Conservation (phyloP, 176 grass and related monocot species). For the Tillandsia leiboldiana region DNA sequence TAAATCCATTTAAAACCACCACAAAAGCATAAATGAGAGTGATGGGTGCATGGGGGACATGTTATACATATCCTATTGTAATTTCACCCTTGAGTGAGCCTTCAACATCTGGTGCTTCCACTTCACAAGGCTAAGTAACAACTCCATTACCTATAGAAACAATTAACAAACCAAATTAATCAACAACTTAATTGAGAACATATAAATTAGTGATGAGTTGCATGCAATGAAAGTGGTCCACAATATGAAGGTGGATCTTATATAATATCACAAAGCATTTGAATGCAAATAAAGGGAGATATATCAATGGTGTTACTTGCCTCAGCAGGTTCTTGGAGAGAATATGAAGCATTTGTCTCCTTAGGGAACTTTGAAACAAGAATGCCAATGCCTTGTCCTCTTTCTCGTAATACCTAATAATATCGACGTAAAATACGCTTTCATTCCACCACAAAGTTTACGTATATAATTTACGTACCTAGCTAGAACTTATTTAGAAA, state of each 20-base stretch:
- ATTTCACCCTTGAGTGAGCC: slow-evolving; percentile 15
- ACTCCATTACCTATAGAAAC: slow-evolving; percentile 42
- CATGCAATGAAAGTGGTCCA: neutral
- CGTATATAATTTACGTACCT: too few species aligned
- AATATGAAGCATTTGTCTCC: slow-evolving; percentile 69
- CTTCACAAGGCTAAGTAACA: slow-evolving; percentile 53
- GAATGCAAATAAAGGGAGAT: neutral
- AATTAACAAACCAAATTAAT: neutral
- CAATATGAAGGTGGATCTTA: neutral
- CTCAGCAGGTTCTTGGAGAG: slow-evolving; percentile 67
- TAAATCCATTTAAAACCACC: neutral
- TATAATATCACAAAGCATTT: neutral
- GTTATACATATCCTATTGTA: neutral
- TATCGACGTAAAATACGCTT: neutral
- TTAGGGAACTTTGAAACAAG: slow-evolving; percentile 78
- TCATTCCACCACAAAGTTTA: neutral
- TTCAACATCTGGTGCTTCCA: slow-evolving; percentile 38
- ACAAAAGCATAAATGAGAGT: neutral
- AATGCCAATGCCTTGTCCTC: slow-evolving; percentile 66
- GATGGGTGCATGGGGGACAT: neutral
- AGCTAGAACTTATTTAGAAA: too few species aligned
- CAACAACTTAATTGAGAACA: neutral
- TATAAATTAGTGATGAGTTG: neutral
- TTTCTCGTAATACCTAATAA: slow-evolving; percentile 38
- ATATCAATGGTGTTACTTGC: slow-evolving; percentile 11